Conservation (phyloP, 768 basidiomycete species). For the Russula abietina region DNA sequence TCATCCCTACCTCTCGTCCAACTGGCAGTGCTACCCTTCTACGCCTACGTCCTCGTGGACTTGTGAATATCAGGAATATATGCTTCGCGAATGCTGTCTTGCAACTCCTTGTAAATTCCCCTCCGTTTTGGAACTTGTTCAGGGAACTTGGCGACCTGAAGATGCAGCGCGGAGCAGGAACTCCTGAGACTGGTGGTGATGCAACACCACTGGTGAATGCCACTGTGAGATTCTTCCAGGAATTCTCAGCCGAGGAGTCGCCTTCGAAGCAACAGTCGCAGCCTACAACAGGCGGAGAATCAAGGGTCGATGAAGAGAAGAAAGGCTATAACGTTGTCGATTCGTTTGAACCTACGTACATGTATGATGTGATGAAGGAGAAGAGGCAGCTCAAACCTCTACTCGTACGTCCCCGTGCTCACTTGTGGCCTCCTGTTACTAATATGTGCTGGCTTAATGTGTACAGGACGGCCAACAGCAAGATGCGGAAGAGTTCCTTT, state of each 20-base stretch:
- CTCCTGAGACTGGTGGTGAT: constrained; percentile 25
- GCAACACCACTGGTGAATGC: constrained; percentile 62
- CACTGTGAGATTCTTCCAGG: constrained; percentile 65
- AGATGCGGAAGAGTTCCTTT: too few relatives aligned
- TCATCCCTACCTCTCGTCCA: constrained; percentile 11
- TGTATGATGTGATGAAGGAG: constrained; percentile 90
- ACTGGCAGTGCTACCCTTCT: constrained; percentile 25
- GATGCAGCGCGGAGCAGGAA: constrained; percentile 29
- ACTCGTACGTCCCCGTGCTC: constrained; percentile 49
- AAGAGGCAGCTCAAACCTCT: constrained; percentile 91
- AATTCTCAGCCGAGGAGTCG: constrained; percentile 46
- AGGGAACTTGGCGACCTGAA: constrained; percentile 55
- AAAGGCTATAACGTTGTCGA: constrained; percentile 50
- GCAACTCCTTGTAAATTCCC: constrained; percentile 82
- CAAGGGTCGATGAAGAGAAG: constrained; percentile 36
- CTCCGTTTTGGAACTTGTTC: constrained; percentile 77
- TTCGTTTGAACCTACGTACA: constrained; percentile 75
- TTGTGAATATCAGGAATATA: constrained; percentile 93
- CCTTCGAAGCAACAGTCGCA: constrained; percentile 21
- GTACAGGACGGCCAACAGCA: too few relatives aligned
- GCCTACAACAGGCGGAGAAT: constrained; percentile 30
- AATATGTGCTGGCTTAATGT: too few relatives aligned
- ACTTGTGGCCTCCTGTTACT: not conserved
- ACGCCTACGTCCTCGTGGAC: constrained; percentile 61
- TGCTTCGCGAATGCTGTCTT: constrained; percentile 95